A percentile compares a stretch with the other conserved stretches of the same genome.
Conservation (phyloP, 2,329 filamentous ascomycete species). For the Diaporthe citri region DNA sequence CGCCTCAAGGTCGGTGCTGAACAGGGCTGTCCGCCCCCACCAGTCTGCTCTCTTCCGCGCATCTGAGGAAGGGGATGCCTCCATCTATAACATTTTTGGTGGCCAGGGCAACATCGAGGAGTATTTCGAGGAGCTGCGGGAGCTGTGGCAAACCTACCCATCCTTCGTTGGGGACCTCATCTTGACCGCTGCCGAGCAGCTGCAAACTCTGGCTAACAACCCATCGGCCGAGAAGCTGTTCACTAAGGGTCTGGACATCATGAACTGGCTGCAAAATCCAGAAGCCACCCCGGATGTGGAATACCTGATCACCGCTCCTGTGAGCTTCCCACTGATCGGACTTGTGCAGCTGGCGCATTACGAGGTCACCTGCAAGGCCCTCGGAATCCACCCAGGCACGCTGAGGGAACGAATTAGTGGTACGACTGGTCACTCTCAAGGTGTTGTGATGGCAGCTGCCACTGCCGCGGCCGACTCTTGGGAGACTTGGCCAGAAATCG, state of each 20-base stretch:
- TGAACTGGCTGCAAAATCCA: conserved; percentile 90
- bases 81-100: conserved; percentile 93
- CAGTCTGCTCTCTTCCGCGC: conserved; percentile 94
- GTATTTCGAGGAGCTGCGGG: conserved; percentile 97
- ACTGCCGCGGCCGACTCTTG: conserved; percentile 92
- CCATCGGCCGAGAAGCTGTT: conserved; percentile 94
- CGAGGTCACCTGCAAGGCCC: conserved; percentile 90
- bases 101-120: conserved; percentile 99
- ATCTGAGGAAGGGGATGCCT: conserved; percentile 84
- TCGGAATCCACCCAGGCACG: conserved; percentile 90
- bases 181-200: conserved; percentile 82
- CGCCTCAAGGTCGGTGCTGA: conserved; percentile 84
- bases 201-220: conserved; percentile 87
- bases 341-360: conserved; percentile 97
- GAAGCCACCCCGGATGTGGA: conserved; percentile 94
- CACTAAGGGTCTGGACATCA: conserved; percentile 94
- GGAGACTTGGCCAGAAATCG: conserved; percentile 88
- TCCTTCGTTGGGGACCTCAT: conserved; percentile 91
- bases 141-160: conserved; percentile 91
- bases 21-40: conserved; percentile 89
- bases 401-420: conserved; percentile 87
- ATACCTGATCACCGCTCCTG: conserved; percentile 93
- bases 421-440: conserved; percentile 96
- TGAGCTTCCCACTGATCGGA: conserved; percentile 96
- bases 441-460: conserved; percentile 91